Conservation (phyloP, 2,329 filamentous ascomycete species). For the Triangularia setosa region DNA sequence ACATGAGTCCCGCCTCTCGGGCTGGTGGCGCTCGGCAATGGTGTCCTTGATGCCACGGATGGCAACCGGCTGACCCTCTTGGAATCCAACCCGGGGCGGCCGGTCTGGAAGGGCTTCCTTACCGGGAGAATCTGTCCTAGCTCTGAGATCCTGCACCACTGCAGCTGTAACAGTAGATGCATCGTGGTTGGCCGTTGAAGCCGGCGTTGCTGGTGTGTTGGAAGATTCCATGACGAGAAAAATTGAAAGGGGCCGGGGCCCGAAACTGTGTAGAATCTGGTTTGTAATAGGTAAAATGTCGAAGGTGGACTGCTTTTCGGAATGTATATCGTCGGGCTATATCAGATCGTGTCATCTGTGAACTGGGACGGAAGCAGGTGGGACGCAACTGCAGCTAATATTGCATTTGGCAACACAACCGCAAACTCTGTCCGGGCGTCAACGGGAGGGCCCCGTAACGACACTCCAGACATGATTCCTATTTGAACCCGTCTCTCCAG, state of each 20-base stretch:
- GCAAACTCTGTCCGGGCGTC: neutral
- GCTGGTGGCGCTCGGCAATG: slow-evolving; percentile 1
- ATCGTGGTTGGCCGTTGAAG: neutral
- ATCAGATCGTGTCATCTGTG: neutral
- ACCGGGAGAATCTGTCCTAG: neutral
- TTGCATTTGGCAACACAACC: neutral
- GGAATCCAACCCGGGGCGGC: neutral
- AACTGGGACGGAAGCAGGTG: neutral
- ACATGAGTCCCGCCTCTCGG: slow-evolving; percentile 16
- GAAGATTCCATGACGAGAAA: neutral
- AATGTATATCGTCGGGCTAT: neutral
- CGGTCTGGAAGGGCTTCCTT: slow-evolving; percentile 10
- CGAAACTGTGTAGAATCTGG: neutral
- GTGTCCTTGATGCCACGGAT: slow-evolving; percentile 15
- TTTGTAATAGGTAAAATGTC: neutral
- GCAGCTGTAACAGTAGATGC: neutral
- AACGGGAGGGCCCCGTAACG: neutral
- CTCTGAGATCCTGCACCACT: neutral
- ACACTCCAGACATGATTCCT: neutral
- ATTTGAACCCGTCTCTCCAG: neutral
- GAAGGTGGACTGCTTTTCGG: neutral
- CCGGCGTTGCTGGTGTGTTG: neutral
- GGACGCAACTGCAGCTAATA: neutral
- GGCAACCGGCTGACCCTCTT: neutral
- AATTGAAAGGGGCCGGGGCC: neutral